Base-by-base conservation (phyloP, 2,329 filamentous ascomycete genomes). In the Ophiobolus disseminans region DNA sequence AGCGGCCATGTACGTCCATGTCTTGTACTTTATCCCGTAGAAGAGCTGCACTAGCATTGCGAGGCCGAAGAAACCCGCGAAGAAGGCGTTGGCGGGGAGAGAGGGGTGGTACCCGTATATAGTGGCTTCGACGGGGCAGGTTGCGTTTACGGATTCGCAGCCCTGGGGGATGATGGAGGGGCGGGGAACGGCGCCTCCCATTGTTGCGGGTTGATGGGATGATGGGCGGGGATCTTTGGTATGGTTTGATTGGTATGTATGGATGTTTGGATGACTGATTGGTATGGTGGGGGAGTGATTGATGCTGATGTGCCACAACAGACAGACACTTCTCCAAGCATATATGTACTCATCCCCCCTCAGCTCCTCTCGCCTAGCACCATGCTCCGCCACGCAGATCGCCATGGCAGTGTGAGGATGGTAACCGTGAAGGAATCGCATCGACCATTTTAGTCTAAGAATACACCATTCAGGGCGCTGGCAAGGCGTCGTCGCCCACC, bases 41-140 rank as follows among this genome's bases (percentile, higher is more conserved):
- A 66, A 68, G 21, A 81, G 37, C 41, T 85, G 81, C n/a, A 74
- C 57, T 11, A 82, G n/a, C 4, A 78, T 69, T 23, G 76, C 65
- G 4, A 81, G 17, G 23, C 70, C 78, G 63, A 82, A 83, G 59
- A 81, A 75, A 28, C 73, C 73, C 0, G 77, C 59, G 63, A 82
- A 82, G 63, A 80, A 75, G 45, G 76, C 66, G 56, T 82, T 83
- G 22, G 76, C 80, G 3, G 69, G 72, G 0, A 81, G 65, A 21
- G 68, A 75, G 0, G 82, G 82, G 32, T 76, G 70, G 63, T 84
- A 85, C 28, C 78, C 75, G 55, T 83, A 81, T n/a, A 76, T 74
- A 1, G 77, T 80, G 2, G 67, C 70, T 37, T 75, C 62, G 17
- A 81, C 73, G 0, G 78, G 75, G 50, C 79, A 81, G 2, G 56